Evolutionary conservation across 345 rosid species (phyloP), one percentile per base, ranked within the genome.

Genomic region (Raphanus sativus): DNA sequence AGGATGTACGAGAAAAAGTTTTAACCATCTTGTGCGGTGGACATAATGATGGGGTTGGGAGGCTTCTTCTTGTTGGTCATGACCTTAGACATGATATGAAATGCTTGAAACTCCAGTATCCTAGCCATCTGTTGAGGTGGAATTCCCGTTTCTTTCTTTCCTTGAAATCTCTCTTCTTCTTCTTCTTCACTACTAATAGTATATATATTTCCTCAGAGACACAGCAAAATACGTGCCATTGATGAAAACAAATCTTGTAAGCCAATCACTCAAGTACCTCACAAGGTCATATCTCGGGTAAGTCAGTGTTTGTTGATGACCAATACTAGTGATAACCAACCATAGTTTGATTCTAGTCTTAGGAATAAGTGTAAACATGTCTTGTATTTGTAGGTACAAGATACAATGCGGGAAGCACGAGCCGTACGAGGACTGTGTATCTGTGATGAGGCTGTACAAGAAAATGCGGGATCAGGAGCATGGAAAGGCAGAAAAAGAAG

Each of bases 241-340:
- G 81, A 78, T 85, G 90, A 92, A 87, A 85, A 88, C 97, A 11
- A 90, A 88, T 83, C 82, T 85, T 65, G 85, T 85, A 40, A 88
- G 95, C 90, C 87, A 90, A 83, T 90, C 93, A 3, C 91, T 92
- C 72, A 90, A 76, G 85, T 87, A 84, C 78, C 95, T 92, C 36
- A 86, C 90, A 32, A 73, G 64, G 78, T 79, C 85, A 21, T 91
- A 88, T 80, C 82, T 92, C 8, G 95, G 93, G 92, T 69, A 79
- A 84, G 93, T 79, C 71, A 24, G 70, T 69, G 0, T 21, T 21
- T 21, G 21, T 21, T 21, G 21, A 21, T 21, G 21, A 21, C 21
- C 21, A 21, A 21, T 21, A 21, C 21, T 21, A 21, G 21, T 21
- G 21, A 21, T 21, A 21, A 21, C 21, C 21, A 21, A 21, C 21